Percentiles rank a stretch among this genome's conserved stretches.
Evolutionary conservation across 805 yeast genomes (phyloP).

Genomic region (Metschnikowia cerradonensis): DNA sequence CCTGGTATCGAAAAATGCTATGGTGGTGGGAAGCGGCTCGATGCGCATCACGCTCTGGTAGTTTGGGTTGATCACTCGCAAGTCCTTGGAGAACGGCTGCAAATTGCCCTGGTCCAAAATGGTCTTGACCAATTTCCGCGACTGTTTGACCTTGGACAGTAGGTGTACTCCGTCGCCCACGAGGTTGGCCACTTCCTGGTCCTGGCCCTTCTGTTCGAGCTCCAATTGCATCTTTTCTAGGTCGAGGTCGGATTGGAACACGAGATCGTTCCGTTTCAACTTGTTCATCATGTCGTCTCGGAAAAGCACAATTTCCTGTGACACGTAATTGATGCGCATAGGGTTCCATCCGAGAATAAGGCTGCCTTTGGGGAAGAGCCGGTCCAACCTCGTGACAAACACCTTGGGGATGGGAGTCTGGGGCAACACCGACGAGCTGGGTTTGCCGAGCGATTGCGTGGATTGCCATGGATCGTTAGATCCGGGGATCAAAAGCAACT

Average conservation of each 20-base stretch:
- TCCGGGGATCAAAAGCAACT: slow-evolving; percentile 80
- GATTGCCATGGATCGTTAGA: slow-evolving; percentile 92
- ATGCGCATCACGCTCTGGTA: slow-evolving; percentile 66
- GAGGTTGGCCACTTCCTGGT: slow-evolving; percentile 19
- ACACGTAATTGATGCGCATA: slow-evolving; percentile 65
- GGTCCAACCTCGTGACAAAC: slow-evolving; percentile 63
- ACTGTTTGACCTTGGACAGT: slow-evolving; percentile 49
- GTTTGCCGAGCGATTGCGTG: slow-evolving; percentile 54
- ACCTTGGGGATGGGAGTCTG: slow-evolving; percentile 64
- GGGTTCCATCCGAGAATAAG: slow-evolving; percentile 66
- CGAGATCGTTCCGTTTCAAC: slow-evolving; percentile 64
- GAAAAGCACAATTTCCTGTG: slow-evolving; percentile 75
- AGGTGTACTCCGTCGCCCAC: slow-evolving; percentile 22
- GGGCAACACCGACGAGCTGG: slow-evolving; percentile 46
- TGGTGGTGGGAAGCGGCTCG: slow-evolving; percentile 71
- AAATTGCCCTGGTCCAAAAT: slow-evolving; percentile 82
- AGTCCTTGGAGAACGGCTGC: slow-evolving; percentile 66
- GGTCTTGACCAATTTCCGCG: slow-evolving; percentile 73
- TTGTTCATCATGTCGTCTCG: slow-evolving; percentile 72
- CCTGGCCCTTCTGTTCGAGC: slow-evolving; percentile 20
- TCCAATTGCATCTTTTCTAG: slow-evolving; percentile 23
- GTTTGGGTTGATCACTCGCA: slow-evolving; percentile 65
- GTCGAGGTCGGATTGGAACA: slow-evolving; percentile 42
- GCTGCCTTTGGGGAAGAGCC: slow-evolving; percentile 33
- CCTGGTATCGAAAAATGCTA: slow-evolving; percentile 63